Evolutionary conservation across 2,329 filamentous ascomycete species (phyloP), one percentile per base, ranked within the genome.

Genomic region (Paradendryphiella salina): DNA sequence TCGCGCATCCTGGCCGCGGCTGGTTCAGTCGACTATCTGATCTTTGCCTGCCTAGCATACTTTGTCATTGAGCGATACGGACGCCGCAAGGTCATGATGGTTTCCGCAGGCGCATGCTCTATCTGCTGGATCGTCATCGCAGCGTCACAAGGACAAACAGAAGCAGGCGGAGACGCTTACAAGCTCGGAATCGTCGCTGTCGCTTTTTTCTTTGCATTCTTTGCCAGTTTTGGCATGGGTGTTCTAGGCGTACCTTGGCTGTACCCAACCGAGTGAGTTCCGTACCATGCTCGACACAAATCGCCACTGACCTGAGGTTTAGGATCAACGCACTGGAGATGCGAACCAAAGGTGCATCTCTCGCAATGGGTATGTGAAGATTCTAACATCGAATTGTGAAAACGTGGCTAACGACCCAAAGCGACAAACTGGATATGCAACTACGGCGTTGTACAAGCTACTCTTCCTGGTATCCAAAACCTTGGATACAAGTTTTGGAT

Each of bases 401-500:
- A 20, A 31, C 9, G 13, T 31, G 9, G 13, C 42, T 45, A 9
- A 45, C 13, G 2, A 29, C 7, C 17, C 11, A 15, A 31, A 45
- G 48, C 50, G 5, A 69, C 66, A 1, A 70, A 71, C 35, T 71
- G 69, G 67, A 70, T 71, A 18, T 66, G 47, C 49, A 70, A 70
- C 31, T 71, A 68, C 15, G 63, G 54, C 0, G 66, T 71, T 13
- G 67, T 71, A 0, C 65, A 71, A 53, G 66, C 65, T 9, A 71
- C 69, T 5, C 59, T 69, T 6, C 67, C 67, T 2, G 69, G 66
- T 4, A 67, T 71, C 14, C 65, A 75, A 17, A 78, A 75, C 17
- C 69, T 82, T 0, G 72, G 76, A 4, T 83, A 79, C 74, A 76
- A 75, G 46, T 83, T 79, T 45, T 83, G 78, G 69, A 75, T 83